Evolutionary conservation across 768 basidiomycete species (phyloP).

Genomic region (Amanita fuliginea): DNA sequence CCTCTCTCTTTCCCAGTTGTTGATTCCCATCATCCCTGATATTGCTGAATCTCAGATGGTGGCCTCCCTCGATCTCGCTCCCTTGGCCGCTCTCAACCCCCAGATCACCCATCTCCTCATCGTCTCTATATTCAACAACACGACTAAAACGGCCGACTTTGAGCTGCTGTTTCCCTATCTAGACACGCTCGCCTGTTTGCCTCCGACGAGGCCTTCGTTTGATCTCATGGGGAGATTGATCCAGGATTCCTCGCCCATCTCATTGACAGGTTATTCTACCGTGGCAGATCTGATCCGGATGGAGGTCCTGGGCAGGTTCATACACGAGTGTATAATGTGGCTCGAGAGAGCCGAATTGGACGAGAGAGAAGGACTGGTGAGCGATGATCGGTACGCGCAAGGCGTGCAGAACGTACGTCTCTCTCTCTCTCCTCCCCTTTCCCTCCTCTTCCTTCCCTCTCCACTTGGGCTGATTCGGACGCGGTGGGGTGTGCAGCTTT

Average conservation of each 20-base stretch:
- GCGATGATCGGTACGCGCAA: constrained; percentile 64
- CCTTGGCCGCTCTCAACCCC: constrained; percentile 59
- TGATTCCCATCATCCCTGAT: constrained; percentile 39
- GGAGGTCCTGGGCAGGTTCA: constrained; percentile 61
- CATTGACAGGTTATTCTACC: constrained; percentile 35
- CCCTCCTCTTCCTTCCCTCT: not conserved
- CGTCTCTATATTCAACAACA: constrained; percentile 40
- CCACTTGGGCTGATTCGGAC: constrained; percentile 4
- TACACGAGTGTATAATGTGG: constrained; percentile 60
- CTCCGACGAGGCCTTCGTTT: constrained; percentile 64
- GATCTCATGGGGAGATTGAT: constrained; percentile 63
- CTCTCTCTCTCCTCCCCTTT: constrained; percentile 1
- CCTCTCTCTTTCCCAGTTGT: constrained; percentile 30
- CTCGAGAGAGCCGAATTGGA: constrained; percentile 61
- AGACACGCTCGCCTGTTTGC: constrained; percentile 52
- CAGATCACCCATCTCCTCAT: constrained; percentile 60
- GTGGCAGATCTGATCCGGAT: constrained; percentile 53
- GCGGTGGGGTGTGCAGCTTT: constrained; percentile 34
- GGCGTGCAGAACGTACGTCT: constrained; percentile 58
- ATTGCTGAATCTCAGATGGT: constrained; percentile 40
- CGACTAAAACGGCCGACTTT: constrained; percentile 19
- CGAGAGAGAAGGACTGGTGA: constrained; percentile 54
- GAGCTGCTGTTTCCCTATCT: constrained; percentile 40
- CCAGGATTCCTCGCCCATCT: constrained; percentile 44
- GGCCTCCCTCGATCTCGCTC: constrained; percentile 55